Conservation (phyloP, 2,329 filamentous ascomycete genomes). For the Didymella pinodella region DNA sequence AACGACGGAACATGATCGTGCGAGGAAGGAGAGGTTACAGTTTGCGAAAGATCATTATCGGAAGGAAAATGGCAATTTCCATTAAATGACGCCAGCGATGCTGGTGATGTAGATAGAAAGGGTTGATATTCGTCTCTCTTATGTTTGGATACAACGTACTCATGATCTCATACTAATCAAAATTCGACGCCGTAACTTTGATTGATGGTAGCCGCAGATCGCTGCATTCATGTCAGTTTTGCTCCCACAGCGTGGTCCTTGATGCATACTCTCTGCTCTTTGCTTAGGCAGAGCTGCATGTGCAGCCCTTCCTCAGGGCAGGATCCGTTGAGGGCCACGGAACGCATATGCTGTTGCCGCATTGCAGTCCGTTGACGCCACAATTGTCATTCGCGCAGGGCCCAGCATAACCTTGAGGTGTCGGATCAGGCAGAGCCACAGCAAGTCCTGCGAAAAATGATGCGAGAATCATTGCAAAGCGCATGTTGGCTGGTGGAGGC, state of each 20-base stretch:
- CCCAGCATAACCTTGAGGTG: conserved; percentile 28
- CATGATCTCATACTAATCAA: not conserved
- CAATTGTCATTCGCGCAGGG: conserved; percentile 17
- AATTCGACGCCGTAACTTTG: not conserved
- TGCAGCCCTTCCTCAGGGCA: conserved; percentile 22
- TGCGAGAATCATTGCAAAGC: conserved; percentile 11
- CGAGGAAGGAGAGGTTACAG: no score
- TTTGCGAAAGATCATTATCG: no score
- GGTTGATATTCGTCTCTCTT: no score
- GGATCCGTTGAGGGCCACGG: conserved; percentile 17
- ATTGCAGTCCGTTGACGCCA: conserved; percentile 8
- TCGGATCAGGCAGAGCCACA: conserved; percentile 24
- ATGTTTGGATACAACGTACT: no score
- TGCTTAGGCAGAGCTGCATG: conserved; percentile 14
- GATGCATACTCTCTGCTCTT: not conserved
- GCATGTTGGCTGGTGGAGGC: conserved; percentile 4
- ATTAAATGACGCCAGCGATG: no score
- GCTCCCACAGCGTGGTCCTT: no score
- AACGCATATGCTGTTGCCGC: conserved; percentile 8
- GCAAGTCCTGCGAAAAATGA: conserved; percentile 14
- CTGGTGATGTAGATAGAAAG: no score
- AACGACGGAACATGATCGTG: no score
- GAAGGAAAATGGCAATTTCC: no score
- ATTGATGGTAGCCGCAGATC: no score
- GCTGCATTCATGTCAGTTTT: no score